Base-by-base conservation (phyloP, 768 basidiomycete genomes). In the Boletus vinaceobasis region DNA sequence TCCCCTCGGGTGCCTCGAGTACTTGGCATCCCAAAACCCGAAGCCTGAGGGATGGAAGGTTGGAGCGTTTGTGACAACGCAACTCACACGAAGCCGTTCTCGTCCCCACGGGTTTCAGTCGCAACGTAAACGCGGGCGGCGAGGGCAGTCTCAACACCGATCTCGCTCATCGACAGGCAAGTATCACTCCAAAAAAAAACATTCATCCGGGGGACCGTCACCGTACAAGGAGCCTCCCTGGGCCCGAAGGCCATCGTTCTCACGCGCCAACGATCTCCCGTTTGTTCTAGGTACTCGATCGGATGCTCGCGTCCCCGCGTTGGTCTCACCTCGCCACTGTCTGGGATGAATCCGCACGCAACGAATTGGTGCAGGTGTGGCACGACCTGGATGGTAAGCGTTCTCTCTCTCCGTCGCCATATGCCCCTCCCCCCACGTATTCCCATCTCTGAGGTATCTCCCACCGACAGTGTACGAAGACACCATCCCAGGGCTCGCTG, bases 391-490 rank as follows among this genome's bases (percentile, higher is more conserved):
- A 78, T 11, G 81, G 85, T 79, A 60, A 33, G 71, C 19, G 19
- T 21, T 3, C 23, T 7, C 29, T 11, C 38, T 6, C n/a, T 17
- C 42, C 19, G 14, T 33, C 26, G 1, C 7, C 7, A 5, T 29
- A 3, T 13, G 15, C 9, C 43, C 5, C 33, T 39, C 19, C 35
- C 38, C 29, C 6, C 8, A 29, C 29, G 29, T 7, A 9, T 27
- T 17, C 11, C 21, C 31, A 1, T 14, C 19, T 79, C 82, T 78
- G 60, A 40, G 7, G n/a, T 65, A 32, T n/a, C 14, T 7, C 13
- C 21, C 43, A 4, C 14, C n/a, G 14, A 14, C 38, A 85, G 86
- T 76, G 4, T 88, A 85, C 81, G 74, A 79, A 4, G 86, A 88
- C 60, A 62, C 78, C 5, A 57, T 74, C 4, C 69, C 75, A 0